Base-by-base conservation (phyloP, 208 protist species). In the Trypanosoma platydactyli region DNA sequence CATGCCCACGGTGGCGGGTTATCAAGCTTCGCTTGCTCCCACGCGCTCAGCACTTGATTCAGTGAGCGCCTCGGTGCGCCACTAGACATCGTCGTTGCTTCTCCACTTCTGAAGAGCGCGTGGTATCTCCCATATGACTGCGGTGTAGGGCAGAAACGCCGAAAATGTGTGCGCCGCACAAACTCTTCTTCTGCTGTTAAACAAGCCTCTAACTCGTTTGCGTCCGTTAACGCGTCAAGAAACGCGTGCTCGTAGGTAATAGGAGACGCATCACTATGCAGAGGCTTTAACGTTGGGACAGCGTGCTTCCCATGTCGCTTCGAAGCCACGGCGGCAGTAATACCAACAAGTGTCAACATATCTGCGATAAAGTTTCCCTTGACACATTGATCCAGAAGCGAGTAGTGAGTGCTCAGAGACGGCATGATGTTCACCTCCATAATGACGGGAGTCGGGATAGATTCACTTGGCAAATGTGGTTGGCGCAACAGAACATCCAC, bases 371-470 rank as follows among this genome's bases (percentile, higher is more conserved):
- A 76, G 49, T 85, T 89, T 3, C 71, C 77, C 64, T 96, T 96
- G 50, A 96, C 68, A 56, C 82, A 80, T 59, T 94, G 83, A 49
- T 96, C 91, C 0, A 96, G 65, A 27, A 71, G 46, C 11, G 81
- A 88, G 69, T 88, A 93, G 63, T 92, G 81, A 6, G 86, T 90
- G 67, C 83, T 89, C 41, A 96, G 78, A 3, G 88, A 91, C 3
- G 91, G 91, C 81, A 94, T 92, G 40, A 90, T 88, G 62, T 96
- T 96, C 12, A 94, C 81, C 71, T 96, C 88, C 76, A 96, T 76
- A 12, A 96, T 44, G 24, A 92, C 70, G 2, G 88, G 88, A 2
- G 18, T 38, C 38, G 83, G 56, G 27, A 33, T 42, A 11, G 3
- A 15, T 3, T 55, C 25, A 0, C 41, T 7, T 20, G 29, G 48